A percentile compares a stretch with the other conserved stretches of the same genome.
Conservation (phyloP, 2,329 filamentous ascomycete genomes). For the Curvularia hawaiiensis region DNA sequence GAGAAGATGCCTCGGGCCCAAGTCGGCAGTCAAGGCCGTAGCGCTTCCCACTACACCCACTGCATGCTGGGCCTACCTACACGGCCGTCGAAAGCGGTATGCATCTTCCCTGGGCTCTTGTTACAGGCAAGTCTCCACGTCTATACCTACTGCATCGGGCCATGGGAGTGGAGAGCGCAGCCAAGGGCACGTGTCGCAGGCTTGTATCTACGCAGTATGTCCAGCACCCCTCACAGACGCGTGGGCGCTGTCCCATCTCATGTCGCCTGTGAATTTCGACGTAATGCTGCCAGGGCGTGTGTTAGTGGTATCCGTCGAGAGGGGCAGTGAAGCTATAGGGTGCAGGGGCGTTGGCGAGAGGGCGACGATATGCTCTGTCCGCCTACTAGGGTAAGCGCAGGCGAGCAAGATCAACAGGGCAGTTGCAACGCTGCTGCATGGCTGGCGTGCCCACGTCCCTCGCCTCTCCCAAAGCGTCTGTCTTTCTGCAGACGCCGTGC, state of each 20-base stretch:
- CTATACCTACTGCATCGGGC: background rate
- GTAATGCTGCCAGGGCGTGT: conserved; percentile 3
- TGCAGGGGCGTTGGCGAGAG: background rate
- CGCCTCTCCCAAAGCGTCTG: background rate
- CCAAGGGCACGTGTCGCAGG: background rate
- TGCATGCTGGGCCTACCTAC: conserved; percentile 2
- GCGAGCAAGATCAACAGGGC: conserved; percentile 7
- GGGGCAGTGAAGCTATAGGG: conserved; percentile 6
- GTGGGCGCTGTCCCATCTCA: background rate
- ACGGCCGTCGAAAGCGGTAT: background rate
- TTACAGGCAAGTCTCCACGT: background rate
- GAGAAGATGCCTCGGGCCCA: conserved; percentile 11
- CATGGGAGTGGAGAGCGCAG: background rate
- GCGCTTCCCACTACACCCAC: conserved; percentile 9
- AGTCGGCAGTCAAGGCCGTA: conserved; percentile 10
- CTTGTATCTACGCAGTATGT: too few species aligned
- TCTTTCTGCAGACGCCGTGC: background rate
- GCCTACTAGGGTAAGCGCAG: background rate
- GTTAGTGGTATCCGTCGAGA: background rate
- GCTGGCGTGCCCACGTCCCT: background rate
- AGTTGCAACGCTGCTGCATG: conserved; percentile 7
- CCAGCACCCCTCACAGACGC: background rate
- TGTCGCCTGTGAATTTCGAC: conserved; percentile 2
- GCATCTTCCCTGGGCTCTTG: background rate
- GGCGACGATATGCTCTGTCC: background rate